These are phyloP conservation scores for Alopecurus myosuroides DNA, from an alignment of 176 grass and related monocot genomes.

Conservation along the genomic window DNA sequence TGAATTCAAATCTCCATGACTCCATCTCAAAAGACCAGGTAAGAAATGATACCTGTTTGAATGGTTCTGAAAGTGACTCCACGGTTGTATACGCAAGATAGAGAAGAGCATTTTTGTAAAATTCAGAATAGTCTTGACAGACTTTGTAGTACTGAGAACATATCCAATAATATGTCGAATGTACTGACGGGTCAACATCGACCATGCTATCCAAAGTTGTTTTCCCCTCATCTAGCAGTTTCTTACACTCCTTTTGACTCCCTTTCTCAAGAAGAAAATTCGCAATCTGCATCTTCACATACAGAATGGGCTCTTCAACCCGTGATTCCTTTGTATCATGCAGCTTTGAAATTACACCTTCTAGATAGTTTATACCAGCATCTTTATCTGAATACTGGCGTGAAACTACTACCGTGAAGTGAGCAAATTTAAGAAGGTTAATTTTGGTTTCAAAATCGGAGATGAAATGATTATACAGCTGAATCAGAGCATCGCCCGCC, in stretches of 20 bases:
- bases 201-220: constrained; percentile 65
- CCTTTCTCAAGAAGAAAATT: constrained; percentile 64
- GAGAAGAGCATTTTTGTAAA: constrained; percentile 75
- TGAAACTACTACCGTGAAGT: constrained; percentile 75
- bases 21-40: background rate
- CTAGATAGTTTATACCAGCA: constrained; percentile 70
- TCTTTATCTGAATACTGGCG: constrained; percentile 74
- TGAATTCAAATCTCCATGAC: background rate
- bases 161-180: constrained; percentile 75
- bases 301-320: constrained; percentile 68
- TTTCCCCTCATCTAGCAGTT: constrained; percentile 65
- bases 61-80: constrained; percentile 77
- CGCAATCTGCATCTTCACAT: constrained; percentile 91
- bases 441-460: constrained; percentile 91
- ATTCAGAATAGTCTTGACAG: constrained; percentile 61
- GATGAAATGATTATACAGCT: constrained; percentile 85
- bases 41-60: constrained; percentile 65
- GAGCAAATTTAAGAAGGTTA: constrained; percentile 77
- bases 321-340: constrained; percentile 43
- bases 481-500: constrained; percentile 84
- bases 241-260: constrained; percentile 71
- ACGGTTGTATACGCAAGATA: constrained; percentile 90
- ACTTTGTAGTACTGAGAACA: constrained; percentile 76
- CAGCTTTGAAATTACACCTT: constrained; percentile 69
- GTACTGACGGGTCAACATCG: constrained; percentile 73